Percentiles rank a stretch among this genome's conserved stretches.
Conservation (phyloP, 805 yeast species). For the Ogataea zsoltii region DNA sequence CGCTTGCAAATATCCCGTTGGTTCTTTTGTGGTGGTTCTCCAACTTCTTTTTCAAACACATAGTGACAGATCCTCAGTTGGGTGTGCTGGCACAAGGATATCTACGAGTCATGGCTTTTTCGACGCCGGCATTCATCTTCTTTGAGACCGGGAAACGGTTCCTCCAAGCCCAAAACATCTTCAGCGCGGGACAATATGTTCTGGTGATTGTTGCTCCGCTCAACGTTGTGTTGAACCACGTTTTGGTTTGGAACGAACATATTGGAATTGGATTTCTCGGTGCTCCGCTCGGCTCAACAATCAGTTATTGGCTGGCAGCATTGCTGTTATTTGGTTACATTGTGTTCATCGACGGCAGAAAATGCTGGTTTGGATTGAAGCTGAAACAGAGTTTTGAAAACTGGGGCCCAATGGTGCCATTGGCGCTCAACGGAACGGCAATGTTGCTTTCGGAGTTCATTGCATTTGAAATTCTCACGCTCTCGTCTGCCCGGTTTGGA, state of each 20-base stretch:
- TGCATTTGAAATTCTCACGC: constrained; percentile 67
- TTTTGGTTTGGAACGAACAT: constrained; percentile 56
- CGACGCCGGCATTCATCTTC: constrained; percentile 45
- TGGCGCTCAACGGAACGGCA: constrained; percentile 63
- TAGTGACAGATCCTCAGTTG: constrained; percentile 52
- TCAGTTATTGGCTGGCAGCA: constrained; percentile 67
- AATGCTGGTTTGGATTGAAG: constrained; percentile 32
- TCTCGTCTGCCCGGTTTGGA: constrained; percentile 63
- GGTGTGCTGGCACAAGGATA: constrained; percentile 47
- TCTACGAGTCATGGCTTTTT: constrained; percentile 44
- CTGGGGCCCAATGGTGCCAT: constrained; percentile 58
- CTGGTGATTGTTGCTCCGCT: constrained; percentile 65
- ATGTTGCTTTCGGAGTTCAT: constrained; percentile 76
- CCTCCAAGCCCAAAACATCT: constrained; percentile 69
- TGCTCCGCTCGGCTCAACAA: constrained; percentile 67
- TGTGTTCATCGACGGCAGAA: constrained; percentile 39
- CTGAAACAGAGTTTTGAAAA: constrained; percentile 39
- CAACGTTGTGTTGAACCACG: constrained; percentile 59
- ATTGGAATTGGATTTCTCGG: constrained; percentile 63
- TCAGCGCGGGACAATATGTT: constrained; percentile 71
- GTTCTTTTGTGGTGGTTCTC: constrained; percentile 58
- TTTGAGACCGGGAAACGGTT: constrained; percentile 66
- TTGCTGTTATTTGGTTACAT: constrained; percentile 45
- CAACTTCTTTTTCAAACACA: constrained; percentile 35
- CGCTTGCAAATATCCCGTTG: constrained; percentile 50